Conservation (phyloP, 495 filamentous ascomycete genomes). For the Achaetomiella virescens region DNA sequence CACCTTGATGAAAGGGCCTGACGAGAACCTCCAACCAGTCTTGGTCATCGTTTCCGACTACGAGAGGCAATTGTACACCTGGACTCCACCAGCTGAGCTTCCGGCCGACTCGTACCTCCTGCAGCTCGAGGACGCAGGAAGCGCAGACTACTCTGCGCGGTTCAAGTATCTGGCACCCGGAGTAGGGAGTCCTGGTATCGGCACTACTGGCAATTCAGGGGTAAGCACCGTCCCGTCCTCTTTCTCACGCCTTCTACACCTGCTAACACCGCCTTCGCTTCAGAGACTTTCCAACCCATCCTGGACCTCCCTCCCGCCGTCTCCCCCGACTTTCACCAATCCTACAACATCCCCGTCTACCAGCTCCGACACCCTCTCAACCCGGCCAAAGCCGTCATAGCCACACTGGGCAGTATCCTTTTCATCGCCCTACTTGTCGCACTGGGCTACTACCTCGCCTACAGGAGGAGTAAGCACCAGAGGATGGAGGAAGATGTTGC, state of each 20-base stretch:
- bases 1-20: slow-evolving; percentile 7
- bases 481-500: background rate
- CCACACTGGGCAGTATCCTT: background rate
- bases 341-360: background rate
- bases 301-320: background rate
- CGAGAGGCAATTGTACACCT: background rate
- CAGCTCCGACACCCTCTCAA: background rate
- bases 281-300: background rate
- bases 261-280: background rate
- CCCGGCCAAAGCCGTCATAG: background rate
- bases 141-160: slow-evolving; percentile 8
- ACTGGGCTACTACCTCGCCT: background rate
- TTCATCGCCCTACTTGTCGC: background rate
- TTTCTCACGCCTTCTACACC: background rate
- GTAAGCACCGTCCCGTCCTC: background rate
- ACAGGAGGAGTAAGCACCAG: background rate
- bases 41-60: background rate
- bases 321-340: too few relatives aligned
- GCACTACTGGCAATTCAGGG: background rate
- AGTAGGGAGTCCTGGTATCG: too few relatives aligned
- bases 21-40: slow-evolving; percentile 4
- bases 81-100: slow-evolving; percentile 7
- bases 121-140: background rate
- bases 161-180: slow-evolving; percentile 3
- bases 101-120: slow-evolving; percentile 4